Evolutionary conservation across 1,139 yeast genomes (phyloP), one percentile per base, ranked within the genome.

Genomic region (Suzukiozyma palmioleophila): DNA sequence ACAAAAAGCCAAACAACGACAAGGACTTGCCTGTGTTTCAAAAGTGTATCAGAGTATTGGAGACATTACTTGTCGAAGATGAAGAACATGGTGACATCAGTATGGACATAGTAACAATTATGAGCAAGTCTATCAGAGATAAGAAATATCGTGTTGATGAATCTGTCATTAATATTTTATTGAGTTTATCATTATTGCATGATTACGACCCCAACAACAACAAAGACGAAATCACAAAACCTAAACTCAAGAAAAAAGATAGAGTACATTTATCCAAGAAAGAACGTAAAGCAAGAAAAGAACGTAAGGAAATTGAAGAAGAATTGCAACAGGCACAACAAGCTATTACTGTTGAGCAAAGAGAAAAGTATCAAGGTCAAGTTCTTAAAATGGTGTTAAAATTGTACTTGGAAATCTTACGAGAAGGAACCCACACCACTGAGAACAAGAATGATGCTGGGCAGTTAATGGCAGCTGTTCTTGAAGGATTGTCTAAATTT

Each of bases 241-340:
- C 66, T 10, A 84, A 82, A 53, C 40, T 83, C 32, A 82, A 78
- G 56, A 89, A 88, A 69, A 87, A 89, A 58, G 95, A 92, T 57
- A 73, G 97, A 50, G 87, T 86, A 6, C 96, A 90, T 66, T 64
- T 90, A 40, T 82, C 95, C 10, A 92, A 90, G 62, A 86, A 85
- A 57, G 92, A 90, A 62, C 75, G 85, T 50, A 92, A 92, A 54
- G 84, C 80, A 13, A 75, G 96, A 48, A 90, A 89, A 56, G 97
- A 90, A 56, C 73, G 84, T 53, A 86, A 84, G 52, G 81, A 75
- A 48, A 90, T 92, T 45, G 97, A 90, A 47, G 88, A 85, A 53
- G 98, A 92, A 61, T 72, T 89, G 79, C 74, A 84, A 49, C 76
- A 71, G 47, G 97, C 97, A 3, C 96, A 92, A 59, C 84, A 81